Evolutionary conservation across 768 basidiomycete species (phyloP).

Genomic region (Xerocomellus chrysenteron): DNA sequence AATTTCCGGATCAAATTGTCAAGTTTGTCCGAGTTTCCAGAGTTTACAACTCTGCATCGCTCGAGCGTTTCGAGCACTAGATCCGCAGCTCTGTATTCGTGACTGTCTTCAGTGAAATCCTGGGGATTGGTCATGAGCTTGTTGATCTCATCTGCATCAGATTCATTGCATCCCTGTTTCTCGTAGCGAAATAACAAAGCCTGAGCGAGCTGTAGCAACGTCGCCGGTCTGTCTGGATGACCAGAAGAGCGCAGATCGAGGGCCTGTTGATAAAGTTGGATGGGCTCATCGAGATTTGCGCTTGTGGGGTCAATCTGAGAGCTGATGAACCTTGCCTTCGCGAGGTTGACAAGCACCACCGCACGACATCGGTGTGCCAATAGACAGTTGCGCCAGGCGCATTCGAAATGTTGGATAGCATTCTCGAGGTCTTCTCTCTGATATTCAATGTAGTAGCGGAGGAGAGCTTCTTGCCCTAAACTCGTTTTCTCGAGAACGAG

Average conservation of each 20-base stretch:
- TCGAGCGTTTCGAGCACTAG: not conserved
- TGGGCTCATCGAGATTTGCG: not conserved
- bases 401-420: not conserved
- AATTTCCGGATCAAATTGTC: not conserved
- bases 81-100: not conserved
- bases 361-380: not conserved
- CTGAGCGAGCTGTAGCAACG: not conserved
- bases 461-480: not conserved
- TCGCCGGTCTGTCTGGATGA: not conserved
- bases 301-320: not conserved
- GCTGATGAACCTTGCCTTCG: not conserved
- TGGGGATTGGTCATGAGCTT: not conserved
- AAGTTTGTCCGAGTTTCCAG: not conserved
- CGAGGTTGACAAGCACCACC: not conserved
- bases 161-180: not conserved
- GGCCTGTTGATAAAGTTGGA: not conserved
- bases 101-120: not conserved
- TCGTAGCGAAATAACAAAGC: not conserved
- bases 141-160: not conserved
- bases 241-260: not conserved
- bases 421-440: not conserved
- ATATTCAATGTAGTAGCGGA: not conserved
- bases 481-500: not conserved
- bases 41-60: not conserved
- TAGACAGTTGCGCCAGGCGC: not conserved